phyloP scores from a whole-genome alignment of 2,329 filamentous ascomycete genomes.

The Penicillium sp. region DNA sequence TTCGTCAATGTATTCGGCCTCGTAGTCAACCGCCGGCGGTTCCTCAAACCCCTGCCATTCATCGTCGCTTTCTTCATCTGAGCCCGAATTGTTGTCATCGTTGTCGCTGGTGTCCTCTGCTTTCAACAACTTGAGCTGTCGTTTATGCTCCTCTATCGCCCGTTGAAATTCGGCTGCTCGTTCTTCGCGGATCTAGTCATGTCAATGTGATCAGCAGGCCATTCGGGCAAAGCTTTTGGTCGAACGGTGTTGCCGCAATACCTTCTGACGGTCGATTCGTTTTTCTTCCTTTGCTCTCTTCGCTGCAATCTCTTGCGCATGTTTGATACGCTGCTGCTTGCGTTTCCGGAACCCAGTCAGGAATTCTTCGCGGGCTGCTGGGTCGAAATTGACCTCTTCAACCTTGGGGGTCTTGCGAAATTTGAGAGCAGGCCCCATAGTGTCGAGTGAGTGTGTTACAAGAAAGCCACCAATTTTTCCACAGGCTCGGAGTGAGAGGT shows the following conservation, averaged over 20 bases:
- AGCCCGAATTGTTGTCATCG: slow-evolving; percentile 17
- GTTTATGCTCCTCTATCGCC: slow-evolving; percentile 72
- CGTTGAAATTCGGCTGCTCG: slow-evolving; percentile 74
- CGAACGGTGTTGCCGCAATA: slow-evolving; percentile 35
- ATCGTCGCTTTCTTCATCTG: slow-evolving; percentile 36
- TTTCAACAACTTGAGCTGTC: slow-evolving; percentile 59
- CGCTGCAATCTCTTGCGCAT: slow-evolving; percentile 73
- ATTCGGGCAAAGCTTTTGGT: not conserved
- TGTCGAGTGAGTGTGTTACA: not conserved
- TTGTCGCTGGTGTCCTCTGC: slow-evolving; percentile 27
- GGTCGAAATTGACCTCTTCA: slow-evolving; percentile 83
- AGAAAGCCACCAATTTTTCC: not conserved
- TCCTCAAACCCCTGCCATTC: slow-evolving; percentile 61
- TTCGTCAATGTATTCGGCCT: slow-evolving; percentile 94
- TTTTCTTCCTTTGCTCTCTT: slow-evolving; percentile 73
- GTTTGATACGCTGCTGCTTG: slow-evolving; percentile 76
- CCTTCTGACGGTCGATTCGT: slow-evolving; percentile 68
- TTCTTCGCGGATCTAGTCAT: slow-evolving; percentile 70
- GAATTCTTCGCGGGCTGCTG: slow-evolving; percentile 72
- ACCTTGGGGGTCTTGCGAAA: slow-evolving; percentile 58
- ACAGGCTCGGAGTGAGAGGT: not conserved
- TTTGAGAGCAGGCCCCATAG: slow-evolving; percentile 56
- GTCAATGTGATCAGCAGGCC: slow-evolving; percentile 5
- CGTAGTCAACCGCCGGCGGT: slow-evolving; percentile 60
- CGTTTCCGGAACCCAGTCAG: slow-evolving; percentile 96